These are phyloP conservation scores for Solanum neorickii DNA, from an alignment of 257 asterid genomes.

Conservation along the genomic window DNA sequence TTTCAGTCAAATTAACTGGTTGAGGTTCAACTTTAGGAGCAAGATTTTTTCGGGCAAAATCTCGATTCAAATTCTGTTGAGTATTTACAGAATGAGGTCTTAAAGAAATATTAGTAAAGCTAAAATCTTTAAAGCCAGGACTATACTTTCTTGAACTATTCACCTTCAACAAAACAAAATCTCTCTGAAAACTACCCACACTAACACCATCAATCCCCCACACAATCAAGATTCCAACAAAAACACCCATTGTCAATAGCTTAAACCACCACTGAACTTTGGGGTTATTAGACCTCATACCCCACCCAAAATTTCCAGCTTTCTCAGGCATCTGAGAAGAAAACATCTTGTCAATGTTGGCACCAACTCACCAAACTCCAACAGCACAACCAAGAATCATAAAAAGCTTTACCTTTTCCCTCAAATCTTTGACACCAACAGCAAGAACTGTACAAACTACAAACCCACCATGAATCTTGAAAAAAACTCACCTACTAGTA, in stretches of 20 bases:
- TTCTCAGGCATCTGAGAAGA: slow-evolving; percentile 33
- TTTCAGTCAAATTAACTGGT: not conserved
- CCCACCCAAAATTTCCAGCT: slow-evolving; percentile 33
- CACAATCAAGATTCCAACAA: slow-evolving; percentile 45
- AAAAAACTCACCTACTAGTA: not conserved
- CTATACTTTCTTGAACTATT: slow-evolving; percentile 6
- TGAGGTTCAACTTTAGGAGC: slow-evolving; percentile 5
- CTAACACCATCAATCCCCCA: slow-evolving; percentile 44
- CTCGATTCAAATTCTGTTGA: slow-evolving; percentile 16
- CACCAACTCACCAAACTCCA: not conserved
- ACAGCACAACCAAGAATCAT: not conserved
- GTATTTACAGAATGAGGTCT: slow-evolving; percentile 1
- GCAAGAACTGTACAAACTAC: not conserved
- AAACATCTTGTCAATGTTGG: not conserved
- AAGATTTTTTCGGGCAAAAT: slow-evolving; percentile 10
- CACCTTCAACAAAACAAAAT: slow-evolving; percentile 25
- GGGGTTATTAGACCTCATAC: slow-evolving; percentile 32
- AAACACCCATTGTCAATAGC: slow-evolving; percentile 34
- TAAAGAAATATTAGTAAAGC: slow-evolving; percentile 12
- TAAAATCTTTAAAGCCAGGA: slow-evolving; percentile 20
- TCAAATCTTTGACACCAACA: not conserved
- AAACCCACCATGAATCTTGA: not conserved
- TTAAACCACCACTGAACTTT: slow-evolving; percentile 54
- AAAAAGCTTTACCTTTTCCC: not conserved
- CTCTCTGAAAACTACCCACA: slow-evolving; percentile 16